Evolutionary conservation across 495 filamentous ascomycete genomes (phyloP), one percentile per base, ranked within the genome.

Genomic region (Neurospora africana): DNA sequence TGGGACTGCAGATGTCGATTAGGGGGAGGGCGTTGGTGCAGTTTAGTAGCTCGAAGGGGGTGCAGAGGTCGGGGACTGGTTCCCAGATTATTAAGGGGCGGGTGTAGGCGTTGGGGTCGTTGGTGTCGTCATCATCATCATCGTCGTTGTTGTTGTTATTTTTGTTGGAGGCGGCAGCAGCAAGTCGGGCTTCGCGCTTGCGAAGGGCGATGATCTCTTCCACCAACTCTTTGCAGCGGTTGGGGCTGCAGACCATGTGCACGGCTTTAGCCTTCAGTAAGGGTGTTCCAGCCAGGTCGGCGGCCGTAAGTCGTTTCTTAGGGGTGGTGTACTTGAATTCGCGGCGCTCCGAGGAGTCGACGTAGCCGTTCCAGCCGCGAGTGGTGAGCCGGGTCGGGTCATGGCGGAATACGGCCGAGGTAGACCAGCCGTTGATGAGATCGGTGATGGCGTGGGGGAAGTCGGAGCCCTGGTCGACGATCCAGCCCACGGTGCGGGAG

Each of bases 11-110:
- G 69, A 97, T 84, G 78, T 98, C 91, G 38, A 98, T 89, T 21
- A 90, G 81, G n/a, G 85, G 84, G 33, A 92, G 86, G 19, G 89
- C 89, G 69, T 90, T 87, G 40, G 91, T 87, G 81, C 90, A 92
- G 72, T 88, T 91, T 2, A 89, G 83, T 68, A 93, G 84, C 79
- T 98, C 89, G 72, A 88, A 87, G 0, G 93, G 92, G 0, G 85
- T 88, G 78, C 95, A 98, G 3, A 92, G 87, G 78, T 96, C 93
- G 13, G 96, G 95, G 4, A 97, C 91, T 5, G 95, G 95, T 78
- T 99, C 95, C 95, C 95, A 99, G 44, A 98, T 88, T 79, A 98
- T 91, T 15, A 95, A 78, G 2, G 92, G 93, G 37, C 85, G 84
- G 8, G 69, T 38, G 75, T 79, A 80, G 41, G 39, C 37, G 30